Evolutionary conservation across 768 basidiomycete genomes (phyloP).

Genomic region (Crassisporium funariophilum): DNA sequence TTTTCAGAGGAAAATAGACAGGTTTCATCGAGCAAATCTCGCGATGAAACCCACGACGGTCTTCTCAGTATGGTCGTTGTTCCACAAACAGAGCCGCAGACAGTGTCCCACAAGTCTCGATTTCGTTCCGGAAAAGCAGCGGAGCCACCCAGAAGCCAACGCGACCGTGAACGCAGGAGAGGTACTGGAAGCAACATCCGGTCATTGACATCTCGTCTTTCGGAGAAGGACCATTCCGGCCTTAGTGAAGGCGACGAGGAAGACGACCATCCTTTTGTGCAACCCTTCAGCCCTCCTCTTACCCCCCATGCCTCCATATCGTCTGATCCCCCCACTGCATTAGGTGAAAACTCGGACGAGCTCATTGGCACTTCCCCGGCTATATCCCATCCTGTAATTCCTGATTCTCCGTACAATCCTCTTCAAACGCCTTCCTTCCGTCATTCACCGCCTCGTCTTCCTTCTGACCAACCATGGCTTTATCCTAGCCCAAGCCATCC

Average conservation of each 20-base stretch:
- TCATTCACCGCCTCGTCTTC: constrained; percentile 73
- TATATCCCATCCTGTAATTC: constrained; percentile 38
- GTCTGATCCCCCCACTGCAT: constrained; percentile 29
- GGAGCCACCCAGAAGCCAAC: constrained; percentile 20
- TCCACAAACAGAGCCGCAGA: constrained; percentile 38
- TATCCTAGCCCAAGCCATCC: constrained; percentile 81
- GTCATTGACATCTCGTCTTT: constrained; percentile 23
- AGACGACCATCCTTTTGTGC: constrained; percentile 19
- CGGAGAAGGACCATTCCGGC: constrained; percentile 24
- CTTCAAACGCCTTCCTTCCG: constrained; percentile 74
- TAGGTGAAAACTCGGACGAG: constrained; percentile 23
- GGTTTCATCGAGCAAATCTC: constrained; percentile 20
- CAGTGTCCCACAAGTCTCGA: constrained; percentile 43
- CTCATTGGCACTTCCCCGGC: constrained; percentile 30
- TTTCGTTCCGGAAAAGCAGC: constrained; percentile 40
- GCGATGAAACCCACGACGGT: constrained; percentile 44
- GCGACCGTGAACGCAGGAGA: constrained; percentile 23
- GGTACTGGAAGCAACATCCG: constrained; percentile 11
- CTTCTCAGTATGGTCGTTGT: constrained; percentile 42
- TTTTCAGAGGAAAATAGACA: constrained; percentile 61
- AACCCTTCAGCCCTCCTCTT: constrained; percentile 37
- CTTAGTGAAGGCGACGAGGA: constrained; percentile 19
- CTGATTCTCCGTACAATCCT: constrained; percentile 78
- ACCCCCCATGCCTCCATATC: constrained; percentile 33
- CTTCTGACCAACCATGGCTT: constrained; percentile 82